Base-by-base conservation (phyloP, 2,329 filamentous ascomycete species). In the Bisporella sp. region DNA sequence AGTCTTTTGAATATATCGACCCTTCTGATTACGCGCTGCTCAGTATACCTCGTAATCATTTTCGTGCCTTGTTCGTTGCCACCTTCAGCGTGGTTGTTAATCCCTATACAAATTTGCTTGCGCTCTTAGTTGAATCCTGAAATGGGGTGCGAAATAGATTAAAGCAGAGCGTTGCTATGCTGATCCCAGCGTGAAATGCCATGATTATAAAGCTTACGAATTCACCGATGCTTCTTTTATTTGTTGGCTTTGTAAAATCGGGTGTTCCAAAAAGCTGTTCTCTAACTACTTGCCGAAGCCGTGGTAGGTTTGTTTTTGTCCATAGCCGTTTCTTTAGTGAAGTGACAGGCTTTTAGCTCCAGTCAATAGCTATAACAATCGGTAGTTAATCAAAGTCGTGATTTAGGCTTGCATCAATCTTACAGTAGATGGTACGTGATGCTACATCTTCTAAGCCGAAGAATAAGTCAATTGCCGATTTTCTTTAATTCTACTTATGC, bases 371-470 rank as follows among this genome's bases (percentile, higher is more conserved):
- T 51, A 33, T 31, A 40, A 39, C 41, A 33, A 59, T 59, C 39
- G 58, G 44, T 31, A 54, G 49, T 32, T 46, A 29, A 31, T 62
- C 52, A 21, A 50, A 50, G 29, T 53, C 9, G 31, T 40, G 21
- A 35, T 57, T 51, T 45, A 57, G 31, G 8, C 41, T 53, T 48
- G 32, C 31, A 28, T 57, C 41, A 31, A 51, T 46, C 40, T 31
- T 62, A 50, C 47, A 60, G 50, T 49, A 57, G 59, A 30, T 57
- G 48, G 41, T 35, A n/a, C 32, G 48, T 48, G 3, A 56, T 45
- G 12, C 46, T 31, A 48, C 6, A 12, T 48, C 46, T 30, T 41
- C 37, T 31, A 28, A 41, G 46, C 33, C 35, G 41, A 48, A 48
- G 28, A 12, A 41, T 41, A 48, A 48, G 46, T 48, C 46, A 37